phyloP scores from a whole-genome alignment of 805 yeast species.

The Grigorovia yakushimaensis region DNA sequence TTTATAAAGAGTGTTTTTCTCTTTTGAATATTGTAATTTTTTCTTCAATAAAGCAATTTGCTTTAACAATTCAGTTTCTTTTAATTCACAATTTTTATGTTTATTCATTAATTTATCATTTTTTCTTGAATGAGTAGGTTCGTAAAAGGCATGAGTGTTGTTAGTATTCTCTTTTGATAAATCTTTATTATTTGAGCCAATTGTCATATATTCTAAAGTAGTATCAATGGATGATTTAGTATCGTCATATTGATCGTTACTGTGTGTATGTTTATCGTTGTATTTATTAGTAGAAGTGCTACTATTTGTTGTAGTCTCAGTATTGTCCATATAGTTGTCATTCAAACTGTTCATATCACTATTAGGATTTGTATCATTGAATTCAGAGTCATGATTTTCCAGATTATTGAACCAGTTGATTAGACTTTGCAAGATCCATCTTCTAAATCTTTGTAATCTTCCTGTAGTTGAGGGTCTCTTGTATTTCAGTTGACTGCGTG shows the following conservation, averaged over 20 bases:
- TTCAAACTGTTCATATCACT: not conserved
- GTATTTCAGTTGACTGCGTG: not conserved
- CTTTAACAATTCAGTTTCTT: not conserved
- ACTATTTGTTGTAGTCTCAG: not conserved
- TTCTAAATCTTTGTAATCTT: not conserved
- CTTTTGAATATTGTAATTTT: conserved; percentile 23
- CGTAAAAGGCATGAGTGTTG: not conserved
- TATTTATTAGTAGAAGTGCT: not conserved
- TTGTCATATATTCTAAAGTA: conserved; percentile 1
- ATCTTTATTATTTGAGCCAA: not conserved
- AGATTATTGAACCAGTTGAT: not conserved
- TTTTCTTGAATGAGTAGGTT: not conserved
- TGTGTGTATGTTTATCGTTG: not conserved
- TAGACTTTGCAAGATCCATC: not conserved
- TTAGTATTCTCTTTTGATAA: not conserved
- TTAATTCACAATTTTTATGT: not conserved
- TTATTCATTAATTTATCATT: not conserved
- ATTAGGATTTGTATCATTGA: not conserved
- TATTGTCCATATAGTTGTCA: not conserved
- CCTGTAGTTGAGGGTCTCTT: not conserved
- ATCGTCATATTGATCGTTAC: not conserved
- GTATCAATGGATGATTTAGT: conserved; percentile 1
- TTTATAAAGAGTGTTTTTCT: conserved; percentile 23
- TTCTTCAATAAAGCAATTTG: conserved; percentile 8
- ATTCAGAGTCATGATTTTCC: not conserved